These are phyloP conservation scores for Gonium pectorale DNA, from an alignment of 139 green algal species.

Conservation along the genomic window DNA sequence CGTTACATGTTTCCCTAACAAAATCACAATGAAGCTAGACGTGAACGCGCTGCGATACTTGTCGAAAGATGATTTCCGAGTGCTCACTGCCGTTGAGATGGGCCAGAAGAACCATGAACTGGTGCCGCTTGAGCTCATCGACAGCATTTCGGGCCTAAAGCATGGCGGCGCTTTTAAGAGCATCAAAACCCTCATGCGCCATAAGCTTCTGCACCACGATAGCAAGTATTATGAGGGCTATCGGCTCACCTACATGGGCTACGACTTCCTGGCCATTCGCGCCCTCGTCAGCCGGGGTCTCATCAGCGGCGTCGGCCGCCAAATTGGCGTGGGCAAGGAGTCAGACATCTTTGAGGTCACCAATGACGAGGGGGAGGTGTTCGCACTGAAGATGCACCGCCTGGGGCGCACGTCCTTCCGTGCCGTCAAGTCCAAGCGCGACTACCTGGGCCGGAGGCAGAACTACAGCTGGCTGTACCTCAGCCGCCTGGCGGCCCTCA, in stretches of 20 bases:
- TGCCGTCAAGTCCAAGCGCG: constrained; percentile 96
- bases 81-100: constrained; percentile 97
- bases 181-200: constrained; percentile 85
- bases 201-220: constrained; percentile 99
- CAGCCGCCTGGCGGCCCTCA: constrained; percentile 90
- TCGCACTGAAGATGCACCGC: constrained; percentile 96
- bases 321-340: constrained; percentile 99
- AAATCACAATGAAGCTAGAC: constrained; percentile 98
- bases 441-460: constrained; percentile 85
- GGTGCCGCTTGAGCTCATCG: constrained; percentile 90
- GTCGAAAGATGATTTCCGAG: constrained; percentile 93
- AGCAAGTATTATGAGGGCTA: constrained; percentile 93
- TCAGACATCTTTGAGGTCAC: constrained; percentile 91
- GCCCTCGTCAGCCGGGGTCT: constrained; percentile 84
- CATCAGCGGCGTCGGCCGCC: constrained; percentile 88
- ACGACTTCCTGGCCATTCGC: constrained; percentile 96
- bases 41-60: constrained; percentile 96
- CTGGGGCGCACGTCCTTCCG: constrained; percentile 97
- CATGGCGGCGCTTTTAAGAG: constrained; percentile 88
- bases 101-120: constrained; percentile 99
- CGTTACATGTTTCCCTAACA: too few relatives aligned
- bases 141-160: constrained; percentile 94
- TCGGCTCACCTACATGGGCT: constrained; percentile 94
- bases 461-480: constrained; percentile 97
- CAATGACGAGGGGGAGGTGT: constrained; percentile 81